Conservation (phyloP, 768 basidiomycete genomes). For the Psilocybe azurescens region DNA sequence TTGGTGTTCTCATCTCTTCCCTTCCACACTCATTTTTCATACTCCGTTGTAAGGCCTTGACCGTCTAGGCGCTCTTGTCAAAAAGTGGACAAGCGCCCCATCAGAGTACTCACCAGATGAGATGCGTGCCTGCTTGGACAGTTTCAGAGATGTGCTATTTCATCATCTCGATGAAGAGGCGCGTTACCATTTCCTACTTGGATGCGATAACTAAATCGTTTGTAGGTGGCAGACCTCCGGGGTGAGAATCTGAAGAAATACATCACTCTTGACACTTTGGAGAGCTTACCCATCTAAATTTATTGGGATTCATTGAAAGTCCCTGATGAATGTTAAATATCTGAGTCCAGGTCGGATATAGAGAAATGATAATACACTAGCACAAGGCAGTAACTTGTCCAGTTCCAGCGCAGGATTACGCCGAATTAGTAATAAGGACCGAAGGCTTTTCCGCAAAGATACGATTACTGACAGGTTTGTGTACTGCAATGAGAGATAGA, state of each 20-base stretch:
- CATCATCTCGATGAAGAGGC: constrained; percentile 61
- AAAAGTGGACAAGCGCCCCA: constrained; percentile 48
- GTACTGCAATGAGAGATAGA: too few relatives aligned
- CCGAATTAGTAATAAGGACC: too few relatives aligned
- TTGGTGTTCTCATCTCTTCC: too few relatives aligned
- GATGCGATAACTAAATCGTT: not conserved
- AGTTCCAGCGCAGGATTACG: too few relatives aligned
- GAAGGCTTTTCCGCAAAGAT: too few relatives aligned
- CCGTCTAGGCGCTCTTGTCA: constrained; percentile 41
- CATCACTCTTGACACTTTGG: constrained; percentile 50
- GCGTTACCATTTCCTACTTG: constrained; percentile 9
- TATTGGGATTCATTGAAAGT: not conserved
- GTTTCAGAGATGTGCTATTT: constrained; percentile 54
- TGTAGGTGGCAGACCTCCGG: constrained; percentile 52
- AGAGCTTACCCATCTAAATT: constrained; percentile 17
- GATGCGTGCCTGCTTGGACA: constrained; percentile 54
- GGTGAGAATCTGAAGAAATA: constrained; percentile 59
- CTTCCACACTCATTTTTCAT: not conserved
- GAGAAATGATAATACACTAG: not conserved
- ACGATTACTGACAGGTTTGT: too few relatives aligned
- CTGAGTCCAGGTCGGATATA: too few relatives aligned
- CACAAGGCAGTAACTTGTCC: too few relatives aligned
- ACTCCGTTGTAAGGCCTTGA: constrained; percentile 45
- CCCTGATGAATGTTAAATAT: too few relatives aligned
- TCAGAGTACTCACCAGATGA: constrained; percentile 53